A percentile compares a stretch with the other conserved stretches of the same genome.
Conservation (phyloP, 139 green algal genomes). For the Chlorella sp. region DNA sequence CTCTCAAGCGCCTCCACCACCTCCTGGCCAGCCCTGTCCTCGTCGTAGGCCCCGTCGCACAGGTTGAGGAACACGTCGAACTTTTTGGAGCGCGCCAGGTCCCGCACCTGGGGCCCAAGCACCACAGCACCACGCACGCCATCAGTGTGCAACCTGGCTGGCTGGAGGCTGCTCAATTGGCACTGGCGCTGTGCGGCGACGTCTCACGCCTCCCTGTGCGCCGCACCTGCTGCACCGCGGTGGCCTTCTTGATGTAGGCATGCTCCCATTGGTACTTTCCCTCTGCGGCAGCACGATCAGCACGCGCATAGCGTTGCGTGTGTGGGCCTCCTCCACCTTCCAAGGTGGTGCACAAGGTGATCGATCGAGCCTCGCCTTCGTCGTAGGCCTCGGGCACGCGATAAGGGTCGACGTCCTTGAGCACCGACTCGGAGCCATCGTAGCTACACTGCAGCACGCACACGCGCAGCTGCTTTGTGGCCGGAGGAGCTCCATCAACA, state of each 20-base stretch:
- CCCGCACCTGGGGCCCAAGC: too few relatives aligned
- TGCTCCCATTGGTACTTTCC: slow-evolving; percentile 2
- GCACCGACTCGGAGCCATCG: neutral
- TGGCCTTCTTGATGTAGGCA: slow-evolving; percentile 5
- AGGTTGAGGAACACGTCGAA: slow-evolving; percentile 28
- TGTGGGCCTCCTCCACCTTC: neutral
- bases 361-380: neutral
- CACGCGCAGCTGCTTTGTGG: neutral
- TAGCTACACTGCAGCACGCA: slow-evolving; percentile 5
- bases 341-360: too few relatives aligned
- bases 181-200: too few relatives aligned
- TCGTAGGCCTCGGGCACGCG: neutral
- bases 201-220: too few relatives aligned
- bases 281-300: neutral
- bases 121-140: neutral
- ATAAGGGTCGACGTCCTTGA: neutral
- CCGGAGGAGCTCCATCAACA: too few relatives aligned
- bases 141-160: neutral
- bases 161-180: too few relatives aligned
- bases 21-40: slow-evolving; percentile 19
- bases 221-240: slow-evolving; percentile 1
- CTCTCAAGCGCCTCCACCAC: slow-evolving; percentile 20
- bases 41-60: slow-evolving; percentile 22
- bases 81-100: neutral
- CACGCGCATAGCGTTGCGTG: neutral